Evolutionary conservation across 139 green algal species (phyloP), one percentile per base, ranked within the genome.

Genomic region (Chlorella sorokiniana): DNA sequence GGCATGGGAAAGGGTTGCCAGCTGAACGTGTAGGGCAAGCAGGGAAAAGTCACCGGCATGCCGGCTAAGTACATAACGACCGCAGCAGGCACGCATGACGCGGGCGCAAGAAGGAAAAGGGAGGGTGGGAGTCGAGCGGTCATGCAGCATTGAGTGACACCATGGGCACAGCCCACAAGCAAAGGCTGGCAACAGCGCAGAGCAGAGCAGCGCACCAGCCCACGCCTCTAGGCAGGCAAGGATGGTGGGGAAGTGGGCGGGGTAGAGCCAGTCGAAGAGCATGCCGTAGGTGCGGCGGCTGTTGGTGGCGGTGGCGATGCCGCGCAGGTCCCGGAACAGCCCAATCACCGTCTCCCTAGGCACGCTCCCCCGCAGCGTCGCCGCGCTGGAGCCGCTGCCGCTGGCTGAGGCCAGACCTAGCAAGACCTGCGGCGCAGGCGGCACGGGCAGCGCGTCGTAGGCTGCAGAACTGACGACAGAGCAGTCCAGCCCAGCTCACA

Each of bases 241-340:
- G 22, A 99, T 87, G 27, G 92, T 80, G 14, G 92, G 92, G 62
- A 96, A 93, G 90, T 98, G 95, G 33, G 86, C 78, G 0, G 96
- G 94, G 90, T 99, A 98, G 16, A 99, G 89, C 96, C 95, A 99
- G 84, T 99, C 95, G 83, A 99, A 99, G 31, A 99, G 82, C 73
- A 94, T 76, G 73, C 88, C 86, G 69, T 96, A 98, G 1, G 89
- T 95, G 1, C 87, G 81, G 11, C 95, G 85, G 44, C 88, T 96
- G 88, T 92, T 94, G 67, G 96, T 98, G 76, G 96, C 95, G 54
- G 91, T 83, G 23, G 94, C 92, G 73, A 99, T 94, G 54, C 96
- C 96, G 1, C 96, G 88, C 81, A 99, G 87, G 87, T 99, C 96
- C 2, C 96, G 81, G 70, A 99, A 95, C 42, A 99, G 88, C 16